These are phyloP conservation scores for Pelargonium fulgidum DNA, from an alignment of 441 rosid genomes.

Conservation along the genomic window DNA sequence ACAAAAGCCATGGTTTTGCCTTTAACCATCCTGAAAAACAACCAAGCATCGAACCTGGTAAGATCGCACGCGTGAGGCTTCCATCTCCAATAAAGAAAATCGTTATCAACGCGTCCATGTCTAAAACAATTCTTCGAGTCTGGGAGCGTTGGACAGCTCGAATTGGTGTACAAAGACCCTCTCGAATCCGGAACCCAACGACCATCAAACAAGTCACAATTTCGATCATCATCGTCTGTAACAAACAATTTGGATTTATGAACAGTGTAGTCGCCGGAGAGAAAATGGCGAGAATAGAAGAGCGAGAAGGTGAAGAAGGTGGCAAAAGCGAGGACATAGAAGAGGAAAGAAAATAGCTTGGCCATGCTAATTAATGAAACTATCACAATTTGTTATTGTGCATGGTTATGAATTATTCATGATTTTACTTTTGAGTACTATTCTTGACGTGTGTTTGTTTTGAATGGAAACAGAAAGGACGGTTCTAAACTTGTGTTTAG, in stretches of 20 bases:
- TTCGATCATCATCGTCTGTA: slow-evolving; percentile 22
- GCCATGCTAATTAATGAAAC: slow-evolving; percentile 18
- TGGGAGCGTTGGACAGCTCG: slow-evolving; percentile 62
- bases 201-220: slow-evolving; percentile 63
- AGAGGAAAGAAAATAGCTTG: slow-evolving; percentile 31
- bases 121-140: slow-evolving; percentile 58
- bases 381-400: slow-evolving; percentile 29
- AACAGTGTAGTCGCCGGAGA: too few species aligned
- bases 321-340: slow-evolving; percentile 33
- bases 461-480: background rate
- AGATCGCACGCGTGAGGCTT: slow-evolving; percentile 70
- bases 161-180: slow-evolving; percentile 55
- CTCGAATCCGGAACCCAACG: slow-evolving; percentile 56
- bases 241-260: too few species aligned
- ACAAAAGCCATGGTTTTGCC: slow-evolving; percentile 73
- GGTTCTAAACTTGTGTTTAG: too few species aligned
- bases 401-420: too few species aligned
- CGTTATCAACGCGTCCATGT: slow-evolving; percentile 57
- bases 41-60: slow-evolving; percentile 51
- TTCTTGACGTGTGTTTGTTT: background rate
- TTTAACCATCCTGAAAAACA: slow-evolving; percentile 43
- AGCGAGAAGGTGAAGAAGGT: slow-evolving; percentile 39
- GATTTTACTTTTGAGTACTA: slow-evolving; percentile 8
- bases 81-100: slow-evolving; percentile 83
- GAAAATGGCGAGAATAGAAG: slow-evolving; percentile 35